Percentiles rank a stretch among this genome's conserved stretches.
Evolutionary conservation across 768 basidiomycete genomes (phyloP).

Genomic region (Chlorophyllum brunneum): DNA sequence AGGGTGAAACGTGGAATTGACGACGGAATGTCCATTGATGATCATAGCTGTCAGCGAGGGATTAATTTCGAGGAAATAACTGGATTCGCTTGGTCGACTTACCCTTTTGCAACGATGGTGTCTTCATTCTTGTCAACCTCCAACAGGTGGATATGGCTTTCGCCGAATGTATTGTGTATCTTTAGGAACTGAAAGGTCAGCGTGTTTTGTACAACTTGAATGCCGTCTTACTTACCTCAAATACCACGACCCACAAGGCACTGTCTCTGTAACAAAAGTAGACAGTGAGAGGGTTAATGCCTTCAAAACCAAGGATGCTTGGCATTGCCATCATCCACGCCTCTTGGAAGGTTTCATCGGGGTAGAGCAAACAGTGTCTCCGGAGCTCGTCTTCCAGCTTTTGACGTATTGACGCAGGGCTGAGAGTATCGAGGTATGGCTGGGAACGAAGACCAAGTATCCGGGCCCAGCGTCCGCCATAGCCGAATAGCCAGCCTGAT

Average conservation of each 20-base stretch:
- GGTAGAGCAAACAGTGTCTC: constrained; percentile 10
- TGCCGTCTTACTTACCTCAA: constrained; percentile 38
- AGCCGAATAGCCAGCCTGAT: constrained; percentile 50
- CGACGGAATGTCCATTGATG: constrained; percentile 66
- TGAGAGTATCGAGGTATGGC: constrained; percentile 38
- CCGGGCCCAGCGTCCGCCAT: constrained; percentile 40
- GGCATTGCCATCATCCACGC: constrained; percentile 79
- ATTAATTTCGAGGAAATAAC: background rate
- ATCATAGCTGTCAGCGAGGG: constrained; percentile 36
- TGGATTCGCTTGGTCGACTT: constrained; percentile 12
- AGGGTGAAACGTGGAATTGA: constrained; percentile 73
- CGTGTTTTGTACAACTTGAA: background rate
- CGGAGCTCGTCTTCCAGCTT: constrained; percentile 38
- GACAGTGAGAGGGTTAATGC: constrained; percentile 67
- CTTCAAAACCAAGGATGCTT: constrained; percentile 59
- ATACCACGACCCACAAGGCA: constrained; percentile 38
- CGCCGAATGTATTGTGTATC: constrained; percentile 75
- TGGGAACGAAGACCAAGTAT: constrained; percentile 43
- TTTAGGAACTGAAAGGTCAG: constrained; percentile 18
- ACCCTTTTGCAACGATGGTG: constrained; percentile 26
- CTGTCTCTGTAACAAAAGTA: constrained; percentile 55
- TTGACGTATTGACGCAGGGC: constrained; percentile 27
- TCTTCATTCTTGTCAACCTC: constrained; percentile 45
- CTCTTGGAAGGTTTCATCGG: constrained; percentile 32
- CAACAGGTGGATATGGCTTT: constrained; percentile 59